These are phyloP conservation scores for Warburgia ugandensis DNA, from an alignment of 164 flowering plant species.

Conservation along the genomic window DNA sequence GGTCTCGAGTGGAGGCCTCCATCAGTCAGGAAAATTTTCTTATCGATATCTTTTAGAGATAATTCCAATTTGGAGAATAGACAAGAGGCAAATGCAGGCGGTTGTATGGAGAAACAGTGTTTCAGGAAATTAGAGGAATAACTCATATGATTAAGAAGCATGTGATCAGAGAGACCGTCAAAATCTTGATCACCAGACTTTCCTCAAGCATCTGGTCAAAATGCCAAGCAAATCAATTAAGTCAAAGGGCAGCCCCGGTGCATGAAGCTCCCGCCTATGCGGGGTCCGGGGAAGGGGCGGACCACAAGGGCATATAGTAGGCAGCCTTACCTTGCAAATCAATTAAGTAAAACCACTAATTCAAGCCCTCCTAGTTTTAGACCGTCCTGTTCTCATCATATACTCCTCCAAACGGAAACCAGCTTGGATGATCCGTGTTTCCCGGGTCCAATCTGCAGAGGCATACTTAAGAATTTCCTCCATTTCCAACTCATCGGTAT, in stretches of 20 bases:
- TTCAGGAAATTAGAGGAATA: too few relatives aligned
- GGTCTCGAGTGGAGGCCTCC: too few relatives aligned
- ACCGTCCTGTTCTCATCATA: conserved; percentile 32
- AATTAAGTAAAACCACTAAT: neutral
- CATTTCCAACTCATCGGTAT: conserved; percentile 20
- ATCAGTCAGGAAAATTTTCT: too few relatives aligned
- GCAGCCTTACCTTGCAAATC: neutral
- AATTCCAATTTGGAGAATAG: too few relatives aligned
- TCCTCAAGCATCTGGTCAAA: neutral
- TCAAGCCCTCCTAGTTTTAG: conserved; percentile 20
- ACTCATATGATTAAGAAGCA: too few relatives aligned
- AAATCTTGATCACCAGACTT: too few relatives aligned
- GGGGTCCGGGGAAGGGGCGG: neutral
- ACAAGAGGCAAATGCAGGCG: too few relatives aligned
- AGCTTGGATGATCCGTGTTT: conserved; percentile 49
- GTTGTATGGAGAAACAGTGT: too few relatives aligned
- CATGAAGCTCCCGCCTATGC: too few relatives aligned
- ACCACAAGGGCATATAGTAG: neutral
- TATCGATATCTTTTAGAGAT: too few relatives aligned
- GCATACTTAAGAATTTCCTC: conserved; percentile 21
- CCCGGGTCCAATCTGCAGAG: conserved; percentile 32
- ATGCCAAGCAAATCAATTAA: neutral
- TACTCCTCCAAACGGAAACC: conserved; percentile 51
- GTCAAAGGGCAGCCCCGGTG: neutral
- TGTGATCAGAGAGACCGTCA: neutral